Evolutionary conservation across 768 basidiomycete species (phyloP), one percentile per base, ranked within the genome.

Genomic region (Coprinopsis cinerea): DNA sequence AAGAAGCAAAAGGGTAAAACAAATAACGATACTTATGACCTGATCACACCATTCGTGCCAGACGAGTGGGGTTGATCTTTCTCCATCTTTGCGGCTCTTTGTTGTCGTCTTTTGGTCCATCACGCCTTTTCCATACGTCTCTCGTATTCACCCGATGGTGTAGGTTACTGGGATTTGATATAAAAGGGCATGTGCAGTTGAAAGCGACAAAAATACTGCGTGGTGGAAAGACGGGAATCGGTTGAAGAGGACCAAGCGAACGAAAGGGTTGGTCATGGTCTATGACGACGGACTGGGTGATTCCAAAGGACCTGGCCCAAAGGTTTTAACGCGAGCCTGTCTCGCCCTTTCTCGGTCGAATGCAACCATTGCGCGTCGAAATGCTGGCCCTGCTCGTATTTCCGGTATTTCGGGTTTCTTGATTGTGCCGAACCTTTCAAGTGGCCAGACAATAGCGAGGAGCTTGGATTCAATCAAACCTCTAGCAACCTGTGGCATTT

Each of bases 31-130:
- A 85, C 82, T 7, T 91, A 84, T 53, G 85, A 88, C 35, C 74
- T 89, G 10, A 86, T 91, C 48, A 91, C 88, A 14, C 88, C 88
- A 1, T 91, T 91, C 64, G 78, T 88, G 15, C 67, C 83, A 15
- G 83, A 88, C 50, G 85, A 88, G 55, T 86, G 78, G 79, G 83
- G 84, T 49, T 83, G 60, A 65, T 49, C 18, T 17, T 40, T 50
- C 3, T 39, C 44, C 18, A 18, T 41, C 25, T 24, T 27, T 45
- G 15, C 15, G 30, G 20, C n/a, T 32, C 23, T 51, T 36, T 44
- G 14, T 23, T 27, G 14, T 52, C 39, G 17, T 26, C 32, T 47
- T 49, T n/a, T n/a, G n/a, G n/a, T n/a, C n/a, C n/a, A n/a, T n/a
- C n/a, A n/a, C n/a, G n/a, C n/a, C n/a, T n/a, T n/a, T n/a, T n/a